Base-by-base conservation (phyloP, 1,284 basidiomycete genomes). In the Bjerkandera adusta region DNA sequence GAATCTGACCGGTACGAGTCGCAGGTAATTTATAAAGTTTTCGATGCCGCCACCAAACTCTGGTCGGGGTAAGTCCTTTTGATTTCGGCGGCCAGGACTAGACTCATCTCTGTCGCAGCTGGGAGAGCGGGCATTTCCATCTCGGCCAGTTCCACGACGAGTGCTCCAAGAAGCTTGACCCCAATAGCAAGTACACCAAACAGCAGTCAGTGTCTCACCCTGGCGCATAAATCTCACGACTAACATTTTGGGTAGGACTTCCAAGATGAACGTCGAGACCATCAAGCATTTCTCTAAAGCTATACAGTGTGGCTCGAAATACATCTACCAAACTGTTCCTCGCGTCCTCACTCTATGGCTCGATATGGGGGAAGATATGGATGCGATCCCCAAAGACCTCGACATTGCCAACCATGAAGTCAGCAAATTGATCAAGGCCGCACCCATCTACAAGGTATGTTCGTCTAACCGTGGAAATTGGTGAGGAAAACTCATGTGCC, bases 281-380 rank as follows among this genome's bases (percentile, higher is more conserved):
- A 74, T 89, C 56, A 76, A 77, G 53, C 76, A 84, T 41, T 97
- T 89, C 58, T 73, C 79, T 4, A 82, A 78, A 53, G 89, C 94
- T 1, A 83, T 96, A 45, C 74, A 76, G 57, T 71, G 79, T 57
- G 97, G 97, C 10, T 93, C 94, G 36, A 99, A 99, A 72, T 98
- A 89, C 66, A 89, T 97, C 40, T 99, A 96, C 65, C 95, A 97
- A 63, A 95, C 93, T 0, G 81, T 99, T 57, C 96, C 97, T 1
- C 83, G 97, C 29, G 76, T 98, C 53, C 77, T 99, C 11, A 99
- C 95, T 0, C 81, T 99, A 35, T 99, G 96, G 95, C 73, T 99
- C 42, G 94, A 98, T 61, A 69, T 91, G 50, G 94, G 89, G n/a
- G 93, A 95, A 42, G 51, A 56, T 16, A 63, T 57, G 5, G 51